Evolutionary conservation across 2,329 filamentous ascomycete species (phyloP).

Genomic region (Microcyclospora tardicrescens): DNA sequence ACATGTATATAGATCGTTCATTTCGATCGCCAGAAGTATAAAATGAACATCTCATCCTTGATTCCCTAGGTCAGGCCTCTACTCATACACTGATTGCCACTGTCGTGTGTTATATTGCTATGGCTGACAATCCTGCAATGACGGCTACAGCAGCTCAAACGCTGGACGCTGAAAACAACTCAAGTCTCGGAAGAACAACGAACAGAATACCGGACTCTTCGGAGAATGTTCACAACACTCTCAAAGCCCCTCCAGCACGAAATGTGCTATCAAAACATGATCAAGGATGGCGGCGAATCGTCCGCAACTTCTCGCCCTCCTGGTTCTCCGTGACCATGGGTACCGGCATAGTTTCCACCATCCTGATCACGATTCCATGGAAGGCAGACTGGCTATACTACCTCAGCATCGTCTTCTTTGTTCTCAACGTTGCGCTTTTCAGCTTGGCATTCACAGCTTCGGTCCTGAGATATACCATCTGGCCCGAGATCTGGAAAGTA

Average conservation of each 20-base stretch:
- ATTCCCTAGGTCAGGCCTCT: no score
- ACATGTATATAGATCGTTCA: no score
- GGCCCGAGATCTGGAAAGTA: constrained; percentile 48
- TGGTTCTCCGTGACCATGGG: constrained; percentile 39
- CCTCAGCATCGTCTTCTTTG: constrained; percentile 49
- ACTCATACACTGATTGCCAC: no score
- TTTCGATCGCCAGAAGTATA: no score
- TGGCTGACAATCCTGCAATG: constrained; percentile 7
- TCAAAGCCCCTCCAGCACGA: not conserved
- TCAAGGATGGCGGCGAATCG: constrained; percentile 16
- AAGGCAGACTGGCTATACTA: constrained; percentile 44
- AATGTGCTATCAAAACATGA: constrained; percentile 5
- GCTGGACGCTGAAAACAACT: not conserved
- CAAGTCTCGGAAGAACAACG: not conserved
- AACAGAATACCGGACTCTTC: not conserved
- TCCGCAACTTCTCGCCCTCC: constrained; percentile 19
- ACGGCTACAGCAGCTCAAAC: constrained; percentile 2
- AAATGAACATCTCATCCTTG: no score
- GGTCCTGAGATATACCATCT: constrained; percentile 48
- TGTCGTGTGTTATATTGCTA: not conserved
- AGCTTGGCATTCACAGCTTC: constrained; percentile 35
- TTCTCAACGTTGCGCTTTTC: constrained; percentile 49
- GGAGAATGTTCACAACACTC: not conserved
- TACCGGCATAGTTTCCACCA: constrained; percentile 52
- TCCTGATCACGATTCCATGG: constrained; percentile 52